Conservation (phyloP, 192 early-diverging fungal species). For the Ambispora gerdemannii region DNA sequence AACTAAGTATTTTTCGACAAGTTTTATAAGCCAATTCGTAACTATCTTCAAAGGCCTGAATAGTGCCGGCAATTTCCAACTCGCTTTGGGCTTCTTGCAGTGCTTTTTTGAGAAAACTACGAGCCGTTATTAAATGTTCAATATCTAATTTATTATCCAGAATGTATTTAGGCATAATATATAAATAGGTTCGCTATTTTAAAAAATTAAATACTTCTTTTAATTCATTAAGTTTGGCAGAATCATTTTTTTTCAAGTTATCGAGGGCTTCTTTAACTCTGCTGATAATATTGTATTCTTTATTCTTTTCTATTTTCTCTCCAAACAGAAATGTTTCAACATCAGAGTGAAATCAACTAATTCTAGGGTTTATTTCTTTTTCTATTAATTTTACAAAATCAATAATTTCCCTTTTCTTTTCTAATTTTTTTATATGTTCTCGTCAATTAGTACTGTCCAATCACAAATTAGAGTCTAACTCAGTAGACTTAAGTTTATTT, state of each 20-base stretch:
- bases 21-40: conserved; percentile 5
- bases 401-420: no score
- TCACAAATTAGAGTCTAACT: no score
- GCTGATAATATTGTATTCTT: neutral
- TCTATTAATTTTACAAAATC: no score
- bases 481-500: no score
- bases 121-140: conserved; percentile 6
- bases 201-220: conserved; percentile 3
- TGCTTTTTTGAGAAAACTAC: neutral
- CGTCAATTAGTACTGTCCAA: no score
- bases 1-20: neutral
- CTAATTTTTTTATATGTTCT: no score
- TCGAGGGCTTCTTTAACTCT: neutral
- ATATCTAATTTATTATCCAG: conserved; percentile 8
- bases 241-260: neutral
- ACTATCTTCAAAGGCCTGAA: conserved; percentile 15
- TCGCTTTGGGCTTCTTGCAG: neutral
- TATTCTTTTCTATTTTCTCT: no score
- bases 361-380: no score
- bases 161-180: conserved; percentile 16
- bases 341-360: no score
- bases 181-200: neutral
- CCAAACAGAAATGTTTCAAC: no score
- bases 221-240: conserved; percentile 1
- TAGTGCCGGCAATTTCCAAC: neutral